Evolutionary conservation across 2,329 filamentous ascomycete species (phyloP).

Genomic region (Didymella arachidicola): DNA sequence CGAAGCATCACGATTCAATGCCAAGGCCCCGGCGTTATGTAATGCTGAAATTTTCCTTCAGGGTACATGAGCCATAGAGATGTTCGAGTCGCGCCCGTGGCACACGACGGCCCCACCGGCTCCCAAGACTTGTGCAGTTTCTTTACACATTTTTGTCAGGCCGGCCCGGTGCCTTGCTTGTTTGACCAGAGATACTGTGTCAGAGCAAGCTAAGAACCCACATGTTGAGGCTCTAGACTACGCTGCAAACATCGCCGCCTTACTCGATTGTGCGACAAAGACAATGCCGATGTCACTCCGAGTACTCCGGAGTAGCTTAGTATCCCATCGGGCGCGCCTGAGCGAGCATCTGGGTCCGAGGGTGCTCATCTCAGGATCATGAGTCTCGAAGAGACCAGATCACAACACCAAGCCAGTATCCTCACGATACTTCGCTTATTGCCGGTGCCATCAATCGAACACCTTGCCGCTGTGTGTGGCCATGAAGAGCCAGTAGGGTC

Average conservation of each 20-base stretch:
- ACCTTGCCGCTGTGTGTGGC: constrained; percentile 1
- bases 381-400: constrained; percentile 6
- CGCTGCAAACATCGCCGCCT: constrained; percentile 20
- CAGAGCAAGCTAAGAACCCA: constrained; percentile 32
- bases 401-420: constrained; percentile 27
- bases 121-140: constrained; percentile 33
- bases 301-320: constrained; percentile 9
- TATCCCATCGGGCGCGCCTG: constrained; percentile 22
- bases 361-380: constrained; percentile 10
- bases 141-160: constrained; percentile 34
- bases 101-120: constrained; percentile 35
- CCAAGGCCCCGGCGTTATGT: constrained; percentile 43
- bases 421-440: constrained; percentile 41
- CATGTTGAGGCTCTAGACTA: constrained; percentile 43
- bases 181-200: constrained; percentile 25
- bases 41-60: constrained; percentile 43
- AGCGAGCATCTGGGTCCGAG: constrained; percentile 15
- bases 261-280: constrained; percentile 32
- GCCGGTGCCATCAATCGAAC: constrained; percentile 17
- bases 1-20: constrained; percentile 29
- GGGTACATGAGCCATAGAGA: constrained; percentile 30
- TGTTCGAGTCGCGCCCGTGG: constrained; percentile 26
- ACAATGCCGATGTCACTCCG: constrained; percentile 16
- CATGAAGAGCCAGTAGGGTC: not conserved
- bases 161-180: constrained; percentile 28